These are phyloP conservation scores for Spathaspora gorwiae DNA, from an alignment of 805 yeast genomes.

Conservation along the genomic window DNA sequence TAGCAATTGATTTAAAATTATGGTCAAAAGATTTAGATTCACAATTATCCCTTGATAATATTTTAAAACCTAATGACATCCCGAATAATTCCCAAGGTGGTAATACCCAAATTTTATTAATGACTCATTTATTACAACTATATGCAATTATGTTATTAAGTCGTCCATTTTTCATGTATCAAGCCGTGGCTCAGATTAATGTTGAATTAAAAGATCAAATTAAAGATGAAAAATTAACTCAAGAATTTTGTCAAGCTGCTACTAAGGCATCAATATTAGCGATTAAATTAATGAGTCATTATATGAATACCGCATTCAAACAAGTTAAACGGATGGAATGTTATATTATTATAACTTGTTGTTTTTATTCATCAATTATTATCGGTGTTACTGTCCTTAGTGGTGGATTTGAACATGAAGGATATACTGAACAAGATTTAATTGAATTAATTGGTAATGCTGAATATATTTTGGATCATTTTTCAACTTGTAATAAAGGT, in stretches of 20 bases:
- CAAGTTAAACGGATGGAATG: slow-evolving; percentile 9
- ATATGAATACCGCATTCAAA: slow-evolving; percentile 9
- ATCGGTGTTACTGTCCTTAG: slow-evolving; percentile 7
- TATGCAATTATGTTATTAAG: slow-evolving; percentile 34
- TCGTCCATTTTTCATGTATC: slow-evolving; percentile 39
- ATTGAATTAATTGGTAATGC: slow-evolving; percentile 8
- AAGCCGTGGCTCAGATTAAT: slow-evolving; percentile 5
- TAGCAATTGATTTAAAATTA: slow-evolving; percentile 31
- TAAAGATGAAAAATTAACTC: slow-evolving; percentile 5
- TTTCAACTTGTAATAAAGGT: slow-evolving; percentile 8
- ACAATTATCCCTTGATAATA: slow-evolving; percentile 20
- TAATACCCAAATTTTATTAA: slow-evolving; percentile 17
- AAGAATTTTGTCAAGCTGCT: slow-evolving; percentile 12
- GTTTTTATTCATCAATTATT: slow-evolving; percentile 10
- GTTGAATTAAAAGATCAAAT: neutral
- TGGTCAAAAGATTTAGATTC: slow-evolving; percentile 31
- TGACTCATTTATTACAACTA: slow-evolving; percentile 34
- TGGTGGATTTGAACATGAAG: slow-evolving; percentile 9
- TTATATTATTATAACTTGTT: slow-evolving; percentile 12
- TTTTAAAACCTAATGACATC: slow-evolving; percentile 13
- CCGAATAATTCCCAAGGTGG: slow-evolving; percentile 9
- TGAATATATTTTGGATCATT: slow-evolving; percentile 7
- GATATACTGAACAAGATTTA: slow-evolving; percentile 8
- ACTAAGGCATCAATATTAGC: slow-evolving; percentile 13
- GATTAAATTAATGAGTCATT: slow-evolving; percentile 12